phyloP scores from a whole-genome alignment of 306 rosid genomes.

The Acacia acuminata region DNA sequence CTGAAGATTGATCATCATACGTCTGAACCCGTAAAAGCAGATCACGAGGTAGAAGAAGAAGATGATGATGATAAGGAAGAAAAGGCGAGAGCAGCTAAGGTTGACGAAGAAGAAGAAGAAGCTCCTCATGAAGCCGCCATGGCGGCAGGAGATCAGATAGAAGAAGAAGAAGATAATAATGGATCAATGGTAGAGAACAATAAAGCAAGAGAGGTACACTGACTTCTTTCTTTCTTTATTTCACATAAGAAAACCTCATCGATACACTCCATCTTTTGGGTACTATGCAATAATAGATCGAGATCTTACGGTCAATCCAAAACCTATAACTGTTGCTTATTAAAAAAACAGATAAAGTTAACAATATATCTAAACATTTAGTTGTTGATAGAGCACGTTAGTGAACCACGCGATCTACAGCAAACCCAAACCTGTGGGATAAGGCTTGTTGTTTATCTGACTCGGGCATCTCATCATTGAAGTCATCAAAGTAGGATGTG shows the following conservation, averaged over 20 bases:
- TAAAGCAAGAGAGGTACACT: slow-evolving; percentile 51
- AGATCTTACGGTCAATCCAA: not conserved
- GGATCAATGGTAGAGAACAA: slow-evolving; percentile 47
- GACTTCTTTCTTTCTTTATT: not conserved
- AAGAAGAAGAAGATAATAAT: slow-evolving; percentile 37
- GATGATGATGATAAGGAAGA: slow-evolving; percentile 12
- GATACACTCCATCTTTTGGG: not conserved
- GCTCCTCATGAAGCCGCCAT: slow-evolving; percentile 36
- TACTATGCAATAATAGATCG: not conserved
- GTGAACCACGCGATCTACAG: too few relatives aligned
- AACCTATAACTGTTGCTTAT: not conserved
- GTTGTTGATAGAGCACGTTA: too few relatives aligned
- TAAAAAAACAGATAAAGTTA: too few relatives aligned
- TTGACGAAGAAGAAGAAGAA: slow-evolving; percentile 39
- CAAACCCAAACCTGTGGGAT: too few relatives aligned
- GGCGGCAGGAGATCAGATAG: not conserved
- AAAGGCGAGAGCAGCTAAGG: not conserved
- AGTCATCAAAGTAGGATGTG: not conserved
- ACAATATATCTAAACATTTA: too few relatives aligned
- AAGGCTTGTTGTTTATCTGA: too few relatives aligned
- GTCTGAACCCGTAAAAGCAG: not conserved
- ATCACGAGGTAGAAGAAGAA: not conserved
- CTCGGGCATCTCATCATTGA: not conserved
- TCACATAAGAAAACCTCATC: not conserved
- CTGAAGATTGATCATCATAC: slow-evolving; percentile 47